Evolutionary conservation across 208 protist genomes (phyloP), one percentile per base, ranked within the genome.

Genomic region (Trypanosoma rangeli): DNA sequence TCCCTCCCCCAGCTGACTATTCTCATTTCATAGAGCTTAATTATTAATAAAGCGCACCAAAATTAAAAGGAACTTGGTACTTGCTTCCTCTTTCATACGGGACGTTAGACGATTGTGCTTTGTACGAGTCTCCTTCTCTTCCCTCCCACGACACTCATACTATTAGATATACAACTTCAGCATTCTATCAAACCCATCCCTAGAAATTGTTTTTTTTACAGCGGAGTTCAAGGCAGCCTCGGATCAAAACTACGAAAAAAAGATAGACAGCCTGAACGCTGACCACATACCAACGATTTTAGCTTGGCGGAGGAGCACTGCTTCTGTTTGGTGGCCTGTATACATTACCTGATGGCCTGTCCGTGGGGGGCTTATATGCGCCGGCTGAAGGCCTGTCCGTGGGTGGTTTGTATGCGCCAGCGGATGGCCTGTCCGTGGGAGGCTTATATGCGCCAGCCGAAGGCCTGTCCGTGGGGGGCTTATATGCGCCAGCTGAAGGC

Each of bases 381-480:
- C 73, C 73, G 0, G 70, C 46, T 20, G 74, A 65, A 13, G 72
- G 26, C 31, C 52, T 59, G 31, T 75, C 65, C 10, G 70, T 74
- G 15, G 84, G 84, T 7, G 84, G 84, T 56, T 78, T 82, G 64
- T 82, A 86, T 24, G 75, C 83, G 33, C 70, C 79, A 13, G 73
- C 24, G n/a, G 81, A 78, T 0, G 81, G 81, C 67, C 64, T 80
- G 68, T 75, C 74, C 8, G 68, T 71, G 24, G 84, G 84, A 1
- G 84, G 84, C 57, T 77, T 80, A 63, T 83, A 86, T n/a, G 78
- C 83, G 13, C 70, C 79, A 33, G 67, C 48, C 20, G 81, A 75
- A 5, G 80, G 73, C 53, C 68, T 77, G 49, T 80, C 68, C 5
- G 77, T 73, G 16, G 82, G 72, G 4, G 83, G 74, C 46, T 79